Percentiles rank a stretch among this genome's conserved stretches.
Evolutionary conservation across 805 yeast genomes (phyloP).

Genomic region (Candida odintsovae): DNA sequence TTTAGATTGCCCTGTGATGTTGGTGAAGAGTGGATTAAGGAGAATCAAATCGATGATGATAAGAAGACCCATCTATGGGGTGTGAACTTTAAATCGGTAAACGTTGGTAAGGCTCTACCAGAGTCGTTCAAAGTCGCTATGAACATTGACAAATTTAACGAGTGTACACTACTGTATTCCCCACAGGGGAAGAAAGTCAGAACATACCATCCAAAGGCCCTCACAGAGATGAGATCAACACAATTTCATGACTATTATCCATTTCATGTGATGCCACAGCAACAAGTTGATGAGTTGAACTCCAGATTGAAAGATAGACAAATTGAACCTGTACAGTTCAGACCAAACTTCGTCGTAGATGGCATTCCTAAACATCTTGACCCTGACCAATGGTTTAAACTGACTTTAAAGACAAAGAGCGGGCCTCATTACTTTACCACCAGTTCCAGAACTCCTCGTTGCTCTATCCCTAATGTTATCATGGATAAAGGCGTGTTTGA

Average conservation of each 20-base stretch:
- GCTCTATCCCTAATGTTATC: conserved; percentile 17
- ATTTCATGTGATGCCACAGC: conserved; percentile 11
- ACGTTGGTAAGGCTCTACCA: conserved; percentile 19
- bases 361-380: conserved; percentile 2
- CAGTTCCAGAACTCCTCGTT: conserved; percentile 17
- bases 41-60: conserved; percentile 4
- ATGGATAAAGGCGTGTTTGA: conserved; percentile 14
- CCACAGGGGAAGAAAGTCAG: conserved; percentile 13
- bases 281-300: conserved; percentile 12
- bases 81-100: conserved; percentile 11
- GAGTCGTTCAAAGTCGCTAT: conserved; percentile 13
- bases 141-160: conserved; percentile 12
- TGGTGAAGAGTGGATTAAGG: conserved; percentile 11
- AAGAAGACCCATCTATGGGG: conserved; percentile 15
- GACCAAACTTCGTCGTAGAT: conserved; percentile 16
- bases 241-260: conserved; percentile 22
- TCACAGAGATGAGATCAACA: conserved; percentile 9
- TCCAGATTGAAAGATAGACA: conserved; percentile 4
- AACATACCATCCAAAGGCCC: conserved; percentile 13
- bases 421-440: conserved; percentile 8
- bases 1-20: conserved; percentile 18
- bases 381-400: conserved; percentile 12
- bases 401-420: conserved; percentile 1
- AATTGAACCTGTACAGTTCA: conserved; percentile 13
- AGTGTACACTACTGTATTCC: conserved; percentile 14